phyloP scores from a whole-genome alignment of 176 grass and related monocot species.

The Oryza punctata region DNA sequence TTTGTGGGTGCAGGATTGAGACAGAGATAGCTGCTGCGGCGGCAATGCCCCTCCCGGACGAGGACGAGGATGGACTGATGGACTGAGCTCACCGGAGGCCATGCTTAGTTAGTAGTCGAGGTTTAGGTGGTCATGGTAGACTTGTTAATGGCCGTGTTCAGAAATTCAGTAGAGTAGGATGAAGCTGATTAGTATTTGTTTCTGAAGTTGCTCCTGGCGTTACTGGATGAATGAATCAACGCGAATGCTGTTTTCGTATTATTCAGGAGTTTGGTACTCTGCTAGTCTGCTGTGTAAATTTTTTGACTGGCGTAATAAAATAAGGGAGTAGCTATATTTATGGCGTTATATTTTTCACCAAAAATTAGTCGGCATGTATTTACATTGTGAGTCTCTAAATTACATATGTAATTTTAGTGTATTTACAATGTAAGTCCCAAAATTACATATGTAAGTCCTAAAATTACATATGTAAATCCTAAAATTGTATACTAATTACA shows the following conservation, averaged over 20 bases:
- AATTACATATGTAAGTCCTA: too few species aligned
- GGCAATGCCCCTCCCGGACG: constrained; percentile 64
- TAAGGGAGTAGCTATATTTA: too few species aligned
- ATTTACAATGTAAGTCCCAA: too few species aligned
- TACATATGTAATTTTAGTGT: too few species aligned
- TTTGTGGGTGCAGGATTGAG: constrained; percentile 47
- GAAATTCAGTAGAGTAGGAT: neutral
- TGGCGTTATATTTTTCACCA: too few species aligned
- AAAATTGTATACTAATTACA: too few species aligned
- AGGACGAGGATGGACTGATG: constrained; percentile 53
- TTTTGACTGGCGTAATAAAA: neutral
- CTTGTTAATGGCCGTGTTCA: neutral
- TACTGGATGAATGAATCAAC: too few species aligned
- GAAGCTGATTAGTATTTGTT: neutral
- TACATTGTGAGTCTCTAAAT: too few species aligned
- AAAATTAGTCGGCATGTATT: too few species aligned
- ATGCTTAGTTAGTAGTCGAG: neutral
- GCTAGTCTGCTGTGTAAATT: neutral
- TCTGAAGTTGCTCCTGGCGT: too few species aligned
- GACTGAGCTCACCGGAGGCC: constrained; percentile 22
- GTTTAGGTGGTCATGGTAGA: neutral
- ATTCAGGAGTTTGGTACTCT: neutral
- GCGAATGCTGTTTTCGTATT: too few species aligned
- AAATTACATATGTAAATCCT: too few species aligned
- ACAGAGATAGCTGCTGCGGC: constrained; percentile 55